Percentiles rank a stretch among this genome's conserved stretches.
phyloP scores from a whole-genome alignment of 2,329 filamentous ascomycete genomes.

The Pestalotiopsis sp. region DNA sequence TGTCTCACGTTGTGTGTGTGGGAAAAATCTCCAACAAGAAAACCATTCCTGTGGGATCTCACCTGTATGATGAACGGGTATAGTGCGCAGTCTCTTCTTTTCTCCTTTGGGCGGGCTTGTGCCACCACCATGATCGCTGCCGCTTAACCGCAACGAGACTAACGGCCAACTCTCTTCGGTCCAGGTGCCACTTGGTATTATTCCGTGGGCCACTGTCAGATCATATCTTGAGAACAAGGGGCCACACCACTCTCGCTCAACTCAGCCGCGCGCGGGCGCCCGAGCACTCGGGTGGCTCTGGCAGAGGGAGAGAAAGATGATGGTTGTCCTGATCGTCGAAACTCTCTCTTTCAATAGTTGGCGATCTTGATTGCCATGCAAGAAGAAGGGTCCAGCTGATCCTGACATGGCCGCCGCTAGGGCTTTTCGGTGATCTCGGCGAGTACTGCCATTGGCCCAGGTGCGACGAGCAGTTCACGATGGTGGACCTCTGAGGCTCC shows the following conservation, averaged over 20 bases:
- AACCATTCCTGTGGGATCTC: neutral
- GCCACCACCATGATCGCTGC: neutral
- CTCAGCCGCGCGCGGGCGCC: neutral
- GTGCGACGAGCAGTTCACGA: neutral
- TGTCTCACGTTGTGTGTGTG: neutral
- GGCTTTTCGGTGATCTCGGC: neutral
- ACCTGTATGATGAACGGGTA: neutral
- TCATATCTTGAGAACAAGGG: neutral
- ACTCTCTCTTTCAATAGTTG: slow-evolving; percentile 5
- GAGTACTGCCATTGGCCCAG: neutral
- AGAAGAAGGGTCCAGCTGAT: slow-evolving; percentile 7
- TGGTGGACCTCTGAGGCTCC: neutral
- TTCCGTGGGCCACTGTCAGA: neutral
- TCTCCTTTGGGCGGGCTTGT: neutral
- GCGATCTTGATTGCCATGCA: neutral
- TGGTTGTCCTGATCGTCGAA: neutral
- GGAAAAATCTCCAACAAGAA: neutral
- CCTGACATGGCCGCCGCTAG: neutral
- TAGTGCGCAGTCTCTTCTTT: neutral
- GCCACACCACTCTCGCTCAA: neutral
- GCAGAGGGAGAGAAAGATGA: neutral
- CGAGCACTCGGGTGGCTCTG: neutral
- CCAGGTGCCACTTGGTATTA: neutral
- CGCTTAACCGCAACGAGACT: neutral
- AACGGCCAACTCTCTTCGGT: neutral